phyloP scores from a whole-genome alignment of 2,329 filamentous ascomycete genomes.

The Lachnellula willkommii region DNA sequence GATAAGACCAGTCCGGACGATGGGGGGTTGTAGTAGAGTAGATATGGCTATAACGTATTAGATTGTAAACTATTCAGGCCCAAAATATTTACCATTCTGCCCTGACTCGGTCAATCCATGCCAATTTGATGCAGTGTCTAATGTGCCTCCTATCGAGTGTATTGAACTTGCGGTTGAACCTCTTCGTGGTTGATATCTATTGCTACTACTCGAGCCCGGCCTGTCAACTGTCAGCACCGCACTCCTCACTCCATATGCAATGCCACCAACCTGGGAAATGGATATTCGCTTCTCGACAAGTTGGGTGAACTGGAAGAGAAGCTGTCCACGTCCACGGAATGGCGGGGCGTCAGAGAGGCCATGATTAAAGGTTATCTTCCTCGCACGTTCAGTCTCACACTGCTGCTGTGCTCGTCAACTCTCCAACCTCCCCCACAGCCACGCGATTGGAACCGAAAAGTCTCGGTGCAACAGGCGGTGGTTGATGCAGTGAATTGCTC shows the following conservation, averaged over 20 bases:
- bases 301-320: slow-evolving; percentile 37
- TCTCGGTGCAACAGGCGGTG: neutral
- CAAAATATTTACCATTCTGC: slow-evolving; percentile 63
- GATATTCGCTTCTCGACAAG: slow-evolving; percentile 41
- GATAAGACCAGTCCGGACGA: slow-evolving; percentile 79
- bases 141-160: slow-evolving; percentile 75
- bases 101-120: slow-evolving; percentile 65
- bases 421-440: slow-evolving; percentile 23
- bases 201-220: slow-evolving; percentile 26
- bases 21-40: slow-evolving; percentile 84
- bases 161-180: slow-evolving; percentile 85
- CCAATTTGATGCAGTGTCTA: slow-evolving; percentile 61
- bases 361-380: slow-evolving; percentile 25
- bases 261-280: slow-evolving; percentile 46
- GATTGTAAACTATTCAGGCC: neutral
- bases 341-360: slow-evolving; percentile 40
- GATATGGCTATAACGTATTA: slow-evolving; percentile 64
- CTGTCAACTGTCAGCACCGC: slow-evolving; percentile 34
- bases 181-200: slow-evolving; percentile 52
- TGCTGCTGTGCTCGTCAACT: slow-evolving; percentile 1
- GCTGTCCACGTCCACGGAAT: slow-evolving; percentile 46
- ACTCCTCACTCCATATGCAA: slow-evolving; percentile 31
- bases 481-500: neutral
- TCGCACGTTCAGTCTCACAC: neutral
- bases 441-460: slow-evolving; percentile 1